Evolutionary conservation across 305 asterid species (phyloP).

Genomic region (Plantago lanceolata): DNA sequence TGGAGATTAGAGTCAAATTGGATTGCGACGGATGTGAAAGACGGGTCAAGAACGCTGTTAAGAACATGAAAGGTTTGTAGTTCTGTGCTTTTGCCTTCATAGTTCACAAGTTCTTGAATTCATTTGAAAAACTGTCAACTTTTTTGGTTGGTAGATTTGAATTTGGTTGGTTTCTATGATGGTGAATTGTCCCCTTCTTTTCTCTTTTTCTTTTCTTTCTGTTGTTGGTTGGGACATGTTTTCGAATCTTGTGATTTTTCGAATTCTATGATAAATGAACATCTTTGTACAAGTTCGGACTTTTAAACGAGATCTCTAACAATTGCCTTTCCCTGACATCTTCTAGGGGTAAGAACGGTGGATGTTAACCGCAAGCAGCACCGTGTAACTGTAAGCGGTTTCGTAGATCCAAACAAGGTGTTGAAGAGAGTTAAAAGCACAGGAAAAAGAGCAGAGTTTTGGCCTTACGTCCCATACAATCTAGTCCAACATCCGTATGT

Average conservation of each 20-base stretch:
- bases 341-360: slow-evolving; percentile 58
- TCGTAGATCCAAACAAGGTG: slow-evolving; percentile 66
- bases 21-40: slow-evolving; percentile 93
- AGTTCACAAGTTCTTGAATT: no score
- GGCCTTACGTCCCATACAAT: slow-evolving; percentile 84
- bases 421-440: slow-evolving; percentile 65
- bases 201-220: no score
- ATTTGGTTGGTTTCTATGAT: no score
- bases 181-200: no score
- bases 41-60: slow-evolving; percentile 69
- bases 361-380: slow-evolving; percentile 75
- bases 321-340: no score
- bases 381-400: slow-evolving; percentile 68
- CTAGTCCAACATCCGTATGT: slow-evolving; percentile 61
- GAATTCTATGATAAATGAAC: no score
- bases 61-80: slow-evolving; percentile 62
- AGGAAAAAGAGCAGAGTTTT: slow-evolving; percentile 83
- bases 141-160: no score
- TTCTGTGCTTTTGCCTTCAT: background rate
- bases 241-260: no score
- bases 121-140: no score
- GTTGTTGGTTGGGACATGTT: no score
- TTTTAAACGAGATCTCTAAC: no score
- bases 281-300: no score
- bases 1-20: slow-evolving; percentile 80